Evolutionary conservation across 306 rosid genomes (phyloP).

Genomic region (Vigna mungo): DNA sequence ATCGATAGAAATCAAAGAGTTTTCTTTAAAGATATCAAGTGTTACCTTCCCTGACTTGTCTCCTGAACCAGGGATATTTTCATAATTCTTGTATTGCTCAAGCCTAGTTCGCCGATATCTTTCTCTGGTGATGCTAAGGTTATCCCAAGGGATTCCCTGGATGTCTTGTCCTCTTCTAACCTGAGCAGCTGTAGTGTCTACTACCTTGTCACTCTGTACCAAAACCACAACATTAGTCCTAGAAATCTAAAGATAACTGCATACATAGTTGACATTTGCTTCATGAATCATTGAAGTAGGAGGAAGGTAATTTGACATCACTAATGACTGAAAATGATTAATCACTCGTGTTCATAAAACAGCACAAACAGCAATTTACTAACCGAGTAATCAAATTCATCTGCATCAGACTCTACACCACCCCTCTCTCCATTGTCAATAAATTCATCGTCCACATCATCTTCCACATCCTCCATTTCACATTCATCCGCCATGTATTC

Average conservation of each 20-base stretch:
- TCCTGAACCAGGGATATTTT: constrained; percentile 73
- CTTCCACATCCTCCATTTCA: constrained; percentile 74
- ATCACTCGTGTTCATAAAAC: constrained; percentile 1
- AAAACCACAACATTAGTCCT: constrained; percentile 34
- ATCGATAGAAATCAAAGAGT: constrained; percentile 24
- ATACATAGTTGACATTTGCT: constrained; percentile 19
- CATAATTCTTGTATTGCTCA: constrained; percentile 88
- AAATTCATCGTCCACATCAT: constrained; percentile 68
- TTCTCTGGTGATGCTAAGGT: constrained; percentile 50
- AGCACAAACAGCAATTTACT: constrained; percentile 37
- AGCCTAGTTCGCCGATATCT: constrained; percentile 77
- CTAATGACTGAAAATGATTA: not conserved
- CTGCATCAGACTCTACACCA: constrained; percentile 70
- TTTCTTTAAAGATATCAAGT: not conserved
- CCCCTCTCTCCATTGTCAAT: constrained; percentile 60
- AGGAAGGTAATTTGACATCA: constrained; percentile 4
- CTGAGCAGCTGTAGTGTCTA: constrained; percentile 55
- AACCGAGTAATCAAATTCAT: constrained; percentile 69
- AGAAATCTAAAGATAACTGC: not conserved
- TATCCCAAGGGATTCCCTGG: constrained; percentile 58
- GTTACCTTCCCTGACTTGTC: constrained; percentile 72
- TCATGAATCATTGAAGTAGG: constrained; percentile 20
- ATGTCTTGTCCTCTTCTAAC: constrained; percentile 57
- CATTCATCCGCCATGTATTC: constrained; percentile 71
- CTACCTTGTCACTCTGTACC: constrained; percentile 61